phyloP scores from a whole-genome alignment of 2,329 filamentous ascomycete genomes.

The Sordariomycetes sp. region DNA sequence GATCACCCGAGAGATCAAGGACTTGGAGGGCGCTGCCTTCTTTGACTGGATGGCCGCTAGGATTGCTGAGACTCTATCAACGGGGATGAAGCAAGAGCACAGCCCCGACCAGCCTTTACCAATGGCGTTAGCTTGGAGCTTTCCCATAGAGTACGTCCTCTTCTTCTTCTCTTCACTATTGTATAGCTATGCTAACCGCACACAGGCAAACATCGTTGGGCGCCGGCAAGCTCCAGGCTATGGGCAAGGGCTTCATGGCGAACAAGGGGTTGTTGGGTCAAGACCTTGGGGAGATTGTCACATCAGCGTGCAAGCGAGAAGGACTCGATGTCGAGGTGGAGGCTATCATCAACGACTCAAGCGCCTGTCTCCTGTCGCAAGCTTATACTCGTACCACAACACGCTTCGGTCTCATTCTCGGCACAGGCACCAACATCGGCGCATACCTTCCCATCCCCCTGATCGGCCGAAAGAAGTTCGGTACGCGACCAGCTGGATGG shows the following conservation, averaged over 20 bases:
- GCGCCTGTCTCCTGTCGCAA: constrained; percentile 56
- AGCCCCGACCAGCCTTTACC: constrained; percentile 35
- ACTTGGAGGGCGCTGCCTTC: constrained; percentile 48
- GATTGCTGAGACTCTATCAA: constrained; percentile 46
- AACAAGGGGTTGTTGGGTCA: constrained; percentile 47
- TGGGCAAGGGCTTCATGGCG: constrained; percentile 59
- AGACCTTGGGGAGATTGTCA: constrained; percentile 50
- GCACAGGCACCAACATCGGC: constrained; percentile 59
- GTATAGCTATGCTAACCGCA: neutral
- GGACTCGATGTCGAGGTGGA: constrained; percentile 46
- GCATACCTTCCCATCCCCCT: constrained; percentile 51
- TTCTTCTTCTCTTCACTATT: neutral
- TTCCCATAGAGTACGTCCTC: constrained; percentile 54
- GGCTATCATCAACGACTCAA: constrained; percentile 59
- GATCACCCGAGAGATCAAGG: constrained; percentile 46
- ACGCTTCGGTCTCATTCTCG: constrained; percentile 55
- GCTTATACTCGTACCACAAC: constrained; percentile 51
- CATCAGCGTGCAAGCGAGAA: constrained; percentile 38
- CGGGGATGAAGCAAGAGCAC: constrained; percentile 25
- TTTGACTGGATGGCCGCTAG: constrained; percentile 61
- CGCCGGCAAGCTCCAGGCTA: constrained; percentile 47
- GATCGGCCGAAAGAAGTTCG: constrained; percentile 47
- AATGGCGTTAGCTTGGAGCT: constrained; percentile 59
- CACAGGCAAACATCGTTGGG: constrained; percentile 53
- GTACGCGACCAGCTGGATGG: constrained; percentile 44